Conservation (phyloP, 441 rosid species). For the Kokia cookei region DNA sequence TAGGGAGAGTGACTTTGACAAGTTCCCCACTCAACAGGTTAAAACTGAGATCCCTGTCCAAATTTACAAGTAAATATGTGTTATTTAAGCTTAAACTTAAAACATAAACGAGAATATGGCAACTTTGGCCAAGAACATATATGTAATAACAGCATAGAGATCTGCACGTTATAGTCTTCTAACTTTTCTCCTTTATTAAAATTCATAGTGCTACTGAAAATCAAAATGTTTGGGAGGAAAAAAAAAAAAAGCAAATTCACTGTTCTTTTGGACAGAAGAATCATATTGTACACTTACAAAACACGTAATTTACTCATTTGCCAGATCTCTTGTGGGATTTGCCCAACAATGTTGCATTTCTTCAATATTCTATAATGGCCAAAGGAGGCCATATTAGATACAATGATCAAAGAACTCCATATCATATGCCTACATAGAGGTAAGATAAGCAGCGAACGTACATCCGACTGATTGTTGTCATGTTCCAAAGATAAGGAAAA, state of each 20-base stretch:
- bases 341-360: slow-evolving; percentile 29
- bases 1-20: slow-evolving; percentile 7
- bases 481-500: slow-evolving; percentile 39
- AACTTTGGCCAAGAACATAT: background rate
- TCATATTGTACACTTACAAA: slow-evolving; percentile 22
- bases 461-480: slow-evolving; percentile 21
- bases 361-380: slow-evolving; percentile 26
- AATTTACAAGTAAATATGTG: background rate
- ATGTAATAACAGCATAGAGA: background rate
- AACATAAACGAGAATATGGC: background rate
- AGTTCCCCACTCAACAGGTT: slow-evolving; percentile 32
- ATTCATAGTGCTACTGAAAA: background rate
- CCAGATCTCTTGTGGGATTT: slow-evolving; percentile 31
- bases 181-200: background rate
- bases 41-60: slow-evolving; percentile 42
- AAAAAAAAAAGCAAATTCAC: background rate
- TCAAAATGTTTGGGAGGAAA: background rate
- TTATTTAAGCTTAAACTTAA: background rate
- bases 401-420: background rate
- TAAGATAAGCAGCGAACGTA: slow-evolving; percentile 10
- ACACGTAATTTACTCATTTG: slow-evolving; percentile 12
- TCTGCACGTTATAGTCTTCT: background rate
- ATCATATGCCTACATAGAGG: background rate
- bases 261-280: background rate
- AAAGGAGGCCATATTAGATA: background rate